Conservation (phyloP, 2,329 filamentous ascomycete genomes). For the Pseudomassariella vexata region DNA sequence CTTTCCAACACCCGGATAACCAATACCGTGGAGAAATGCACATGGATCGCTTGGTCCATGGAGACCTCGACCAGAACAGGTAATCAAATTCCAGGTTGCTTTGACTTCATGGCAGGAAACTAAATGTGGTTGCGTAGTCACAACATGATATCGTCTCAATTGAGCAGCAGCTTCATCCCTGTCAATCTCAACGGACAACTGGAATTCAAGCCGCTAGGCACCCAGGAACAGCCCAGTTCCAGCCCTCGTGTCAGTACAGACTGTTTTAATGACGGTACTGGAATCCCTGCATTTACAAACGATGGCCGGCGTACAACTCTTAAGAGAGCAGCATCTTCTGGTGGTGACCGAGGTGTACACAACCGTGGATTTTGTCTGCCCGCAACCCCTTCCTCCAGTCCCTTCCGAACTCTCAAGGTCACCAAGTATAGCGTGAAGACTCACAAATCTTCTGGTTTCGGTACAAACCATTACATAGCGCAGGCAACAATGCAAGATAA, state of each 20-base stretch:
- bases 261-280: no score
- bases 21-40: no score
- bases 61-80: no score
- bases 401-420: slow-evolving; percentile 14
- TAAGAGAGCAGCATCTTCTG: background rate
- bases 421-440: slow-evolving; percentile 12
- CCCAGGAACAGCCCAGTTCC: background rate
- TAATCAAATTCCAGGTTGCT: no score
- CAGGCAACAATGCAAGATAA: background rate
- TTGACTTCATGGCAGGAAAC: no score
- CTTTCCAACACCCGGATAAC: no score
- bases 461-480: background rate
- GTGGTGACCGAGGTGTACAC: slow-evolving; percentile 1
- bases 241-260: no score
- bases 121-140: no score
- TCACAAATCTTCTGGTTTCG: no score
- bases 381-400: slow-evolving; percentile 8
- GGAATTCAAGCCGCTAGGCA: background rate
- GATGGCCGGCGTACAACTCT: no score
- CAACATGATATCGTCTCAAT: slow-evolving; percentile 1
- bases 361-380: slow-evolving; percentile 8
- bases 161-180: slow-evolving; percentile 2
- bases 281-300: no score
- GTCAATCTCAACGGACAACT: slow-evolving; percentile 3
- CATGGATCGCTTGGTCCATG: no score